phyloP scores from a whole-genome alignment of 768 basidiomycete genomes.

The Suillus americanus region DNA sequence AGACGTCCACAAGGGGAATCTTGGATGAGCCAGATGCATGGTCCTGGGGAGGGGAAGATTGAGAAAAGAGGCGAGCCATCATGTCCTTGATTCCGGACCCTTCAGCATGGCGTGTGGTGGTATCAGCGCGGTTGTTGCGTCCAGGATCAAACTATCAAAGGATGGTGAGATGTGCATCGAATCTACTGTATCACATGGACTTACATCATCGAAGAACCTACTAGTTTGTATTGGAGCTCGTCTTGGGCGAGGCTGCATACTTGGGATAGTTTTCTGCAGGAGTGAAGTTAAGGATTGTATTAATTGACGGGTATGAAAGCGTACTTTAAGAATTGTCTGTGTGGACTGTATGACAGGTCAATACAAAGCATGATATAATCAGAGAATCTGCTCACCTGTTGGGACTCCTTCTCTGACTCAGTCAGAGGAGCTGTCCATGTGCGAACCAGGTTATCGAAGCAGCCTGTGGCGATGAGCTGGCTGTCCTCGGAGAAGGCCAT shows the following conservation, averaged over 20 bases:
- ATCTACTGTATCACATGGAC: not conserved
- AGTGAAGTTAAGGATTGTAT: not conserved
- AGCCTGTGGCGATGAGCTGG: not conserved
- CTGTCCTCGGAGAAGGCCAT: not conserved
- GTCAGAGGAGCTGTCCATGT: not conserved
- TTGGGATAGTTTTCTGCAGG: not conserved
- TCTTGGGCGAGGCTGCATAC: not conserved
- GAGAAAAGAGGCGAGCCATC: not conserved
- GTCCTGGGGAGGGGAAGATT: not conserved
- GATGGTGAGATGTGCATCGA: not conserved
- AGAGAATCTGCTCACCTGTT: not conserved
- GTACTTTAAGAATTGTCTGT: not conserved
- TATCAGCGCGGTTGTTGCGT: not conserved
- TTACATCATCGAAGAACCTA: not conserved
- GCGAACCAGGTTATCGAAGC: too few relatives aligned
- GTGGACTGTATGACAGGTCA: not conserved
- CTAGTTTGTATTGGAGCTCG: not conserved
- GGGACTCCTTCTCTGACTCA: not conserved
- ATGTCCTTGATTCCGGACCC: not conserved
- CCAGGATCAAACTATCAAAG: not conserved
- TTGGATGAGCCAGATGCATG: not conserved
- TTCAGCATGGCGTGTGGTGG: not conserved
- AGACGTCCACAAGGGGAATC: not conserved
- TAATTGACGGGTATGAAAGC: not conserved
- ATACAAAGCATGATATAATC: not conserved